These are phyloP conservation scores for Margaritispora aquatica DNA, from an alignment of 495 filamentous ascomycete genomes.

Conservation along the genomic window DNA sequence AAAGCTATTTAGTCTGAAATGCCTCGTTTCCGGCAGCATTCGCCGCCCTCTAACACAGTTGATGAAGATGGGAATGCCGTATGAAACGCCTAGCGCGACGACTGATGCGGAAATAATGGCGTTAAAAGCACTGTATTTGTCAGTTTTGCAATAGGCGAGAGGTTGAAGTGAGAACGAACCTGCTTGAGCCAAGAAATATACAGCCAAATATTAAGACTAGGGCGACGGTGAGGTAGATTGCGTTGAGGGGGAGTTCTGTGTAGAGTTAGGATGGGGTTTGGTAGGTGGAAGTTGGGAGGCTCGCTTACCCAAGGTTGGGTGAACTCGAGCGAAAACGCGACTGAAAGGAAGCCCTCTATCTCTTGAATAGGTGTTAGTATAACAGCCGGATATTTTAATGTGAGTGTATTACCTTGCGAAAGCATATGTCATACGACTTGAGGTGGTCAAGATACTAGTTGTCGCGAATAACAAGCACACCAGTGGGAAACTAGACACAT, in stretches of 20 bases:
- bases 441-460: constrained; percentile 69
- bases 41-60: constrained; percentile 58
- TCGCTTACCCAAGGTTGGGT: constrained; percentile 41
- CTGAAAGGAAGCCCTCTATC: constrained; percentile 68
- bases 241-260: constrained; percentile 58
- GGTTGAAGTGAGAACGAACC: no score
- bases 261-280: background rate
- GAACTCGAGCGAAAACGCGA: constrained; percentile 55
- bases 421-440: constrained; percentile 70
- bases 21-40: constrained; percentile 52
- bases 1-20: constrained; percentile 51
- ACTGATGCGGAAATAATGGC: constrained; percentile 68
- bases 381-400: background rate
- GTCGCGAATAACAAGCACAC: constrained; percentile 67
- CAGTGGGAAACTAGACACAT: constrained; percentile 51
- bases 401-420: constrained; percentile 40
- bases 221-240: constrained; percentile 56
- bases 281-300: background rate
- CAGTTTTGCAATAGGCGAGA: background rate
- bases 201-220: constrained; percentile 64
- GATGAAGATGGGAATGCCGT: constrained; percentile 65
- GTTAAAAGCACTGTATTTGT: constrained; percentile 44
- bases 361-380: constrained; percentile 25
- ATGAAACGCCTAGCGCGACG: constrained; percentile 63
- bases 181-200: constrained; percentile 68